Conservation (phyloP, 2,329 filamentous ascomycete species). For the Clarireedia paspali region DNA sequence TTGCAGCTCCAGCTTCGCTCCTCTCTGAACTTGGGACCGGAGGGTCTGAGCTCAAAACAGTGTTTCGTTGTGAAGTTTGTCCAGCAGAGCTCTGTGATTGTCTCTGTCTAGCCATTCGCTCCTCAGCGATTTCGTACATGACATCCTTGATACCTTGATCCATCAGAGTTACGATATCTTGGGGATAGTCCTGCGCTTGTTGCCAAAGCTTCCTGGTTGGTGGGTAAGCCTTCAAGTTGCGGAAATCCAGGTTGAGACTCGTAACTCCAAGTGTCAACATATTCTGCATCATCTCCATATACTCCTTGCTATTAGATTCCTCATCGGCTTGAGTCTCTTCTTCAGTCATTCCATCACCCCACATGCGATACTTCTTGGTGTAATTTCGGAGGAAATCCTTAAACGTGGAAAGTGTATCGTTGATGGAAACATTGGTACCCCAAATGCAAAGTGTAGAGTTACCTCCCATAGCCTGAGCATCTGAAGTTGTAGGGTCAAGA, state of each 20-base stretch:
- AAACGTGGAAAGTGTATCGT: constrained; percentile 79
- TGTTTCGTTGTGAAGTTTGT: constrained; percentile 37
- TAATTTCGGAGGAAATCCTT: constrained; percentile 92
- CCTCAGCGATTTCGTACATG: constrained; percentile 82
- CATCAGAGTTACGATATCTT: constrained; percentile 94
- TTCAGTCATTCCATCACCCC: constrained; percentile 74
- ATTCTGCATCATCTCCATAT: constrained; percentile 76
- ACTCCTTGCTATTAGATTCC: constrained; percentile 71
- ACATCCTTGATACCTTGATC: constrained; percentile 90
- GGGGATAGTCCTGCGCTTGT: constrained; percentile 87
- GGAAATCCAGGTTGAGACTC: constrained; percentile 79
- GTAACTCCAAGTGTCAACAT: constrained; percentile 84
- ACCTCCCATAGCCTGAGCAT: constrained; percentile 81
- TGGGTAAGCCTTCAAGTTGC: constrained; percentile 87
- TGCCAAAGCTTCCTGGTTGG: constrained; percentile 92
- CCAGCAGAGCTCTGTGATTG: constrained; percentile 48
- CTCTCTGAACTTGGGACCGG: constrained; percentile 74
- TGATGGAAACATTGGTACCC: constrained; percentile 94
- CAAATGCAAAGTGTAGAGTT: constrained; percentile 79
- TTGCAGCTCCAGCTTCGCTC: constrained; percentile 40
- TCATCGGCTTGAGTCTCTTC: constrained; percentile 64
- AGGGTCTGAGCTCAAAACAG: constrained; percentile 61
- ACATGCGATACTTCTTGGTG: constrained; percentile 88
- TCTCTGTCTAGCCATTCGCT: constrained; percentile 65
- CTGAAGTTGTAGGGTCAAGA: constrained; percentile 76